Percentiles rank a stretch among this genome's conserved stretches.
phyloP scores from a whole-genome alignment of 1,284 basidiomycete species.

The Cutaneotrichosporon cavernicola region DNA sequence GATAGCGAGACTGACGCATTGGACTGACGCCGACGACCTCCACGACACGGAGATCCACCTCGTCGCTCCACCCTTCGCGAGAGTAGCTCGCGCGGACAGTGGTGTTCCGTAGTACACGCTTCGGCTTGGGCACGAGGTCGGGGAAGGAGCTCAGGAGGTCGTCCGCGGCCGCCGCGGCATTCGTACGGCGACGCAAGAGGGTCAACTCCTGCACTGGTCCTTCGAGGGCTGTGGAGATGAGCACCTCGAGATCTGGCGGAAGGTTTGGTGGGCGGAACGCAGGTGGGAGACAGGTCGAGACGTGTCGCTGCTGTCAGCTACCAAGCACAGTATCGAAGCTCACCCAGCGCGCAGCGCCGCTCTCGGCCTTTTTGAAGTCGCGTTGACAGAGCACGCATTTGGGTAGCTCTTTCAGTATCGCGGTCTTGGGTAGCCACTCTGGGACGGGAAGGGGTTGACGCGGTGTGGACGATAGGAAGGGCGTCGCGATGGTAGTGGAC shows the following conservation, averaged over 20 bases:
- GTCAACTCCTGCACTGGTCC: constrained; percentile 14
- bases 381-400: constrained; percentile 39
- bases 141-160: constrained; percentile 3
- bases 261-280: constrained; percentile 43
- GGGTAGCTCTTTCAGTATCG: constrained; percentile 28
- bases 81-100: constrained; percentile 35
- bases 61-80: constrained; percentile 37
- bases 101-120: constrained; percentile 23
- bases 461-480: background rate
- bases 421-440: constrained; percentile 39
- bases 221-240: constrained; percentile 34
- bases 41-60: constrained; percentile 32
- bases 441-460: constrained; percentile 28
- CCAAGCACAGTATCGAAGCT: constrained; percentile 2
- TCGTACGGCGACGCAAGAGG: constrained; percentile 17
- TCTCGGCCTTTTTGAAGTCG: constrained; percentile 37
- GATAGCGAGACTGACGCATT: background rate
- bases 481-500: constrained; percentile 6
- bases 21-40: constrained; percentile 30
- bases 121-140: background rate
- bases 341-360: constrained; percentile 45
- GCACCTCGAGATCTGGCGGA: constrained; percentile 38
- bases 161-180: constrained; percentile 12
- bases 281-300: constrained; percentile 43
- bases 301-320: constrained; percentile 36